Base-by-base conservation (phyloP, 306 rosid genomes). In the Vachellia pachyceras region DNA sequence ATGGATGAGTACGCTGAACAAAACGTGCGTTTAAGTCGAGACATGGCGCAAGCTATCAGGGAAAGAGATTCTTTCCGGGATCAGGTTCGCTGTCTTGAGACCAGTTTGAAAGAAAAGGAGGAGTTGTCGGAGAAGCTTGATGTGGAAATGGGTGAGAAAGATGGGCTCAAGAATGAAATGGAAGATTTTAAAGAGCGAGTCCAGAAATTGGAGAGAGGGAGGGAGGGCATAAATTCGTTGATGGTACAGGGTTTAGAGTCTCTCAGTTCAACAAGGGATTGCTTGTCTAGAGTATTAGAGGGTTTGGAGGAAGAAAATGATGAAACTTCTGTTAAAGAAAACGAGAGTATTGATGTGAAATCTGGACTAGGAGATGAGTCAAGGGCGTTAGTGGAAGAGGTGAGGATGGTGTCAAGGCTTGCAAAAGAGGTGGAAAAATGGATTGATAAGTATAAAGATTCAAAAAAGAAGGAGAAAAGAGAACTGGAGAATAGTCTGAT, bases 401-500 rank as follows among this genome's bases (percentile, higher is more conserved):
- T 81, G 11, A 61, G 14, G 75, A 77, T 47, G 61, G 65, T 86
- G 1, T 65, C 73, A 18, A 80, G 84, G 84, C 85, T 89, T 55
- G 87, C 86, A 1, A 25, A 1, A 11, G 74, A 82, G 54, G 94
- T 85, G 17, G 92, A 90, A 69, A 82, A 42, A 80, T 82, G 85
- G 78, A 87, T 89, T 77, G 79, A 70, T 0, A 83, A 72, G 66
- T 86, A 82, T 6, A 94, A 77, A 64, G 94, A 93, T 41, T 3
- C 77, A 75, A 77, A 81, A 85, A 88, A 78, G 79, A 91, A 89
- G 65, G 97, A 91, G 81, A 93, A 88, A 87, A 88, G 82, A 57
- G 94, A 90, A 20, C 77, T 90, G 84, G 98, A 89, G 88, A 88
- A 72, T 54, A 91, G 95, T 67, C 76, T 94, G 89, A 85, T 82